Evolutionary conservation across 345 rosid species (phyloP), one percentile per base, ranked within the genome.

Genomic region (Gossypium sturtianum): DNA sequence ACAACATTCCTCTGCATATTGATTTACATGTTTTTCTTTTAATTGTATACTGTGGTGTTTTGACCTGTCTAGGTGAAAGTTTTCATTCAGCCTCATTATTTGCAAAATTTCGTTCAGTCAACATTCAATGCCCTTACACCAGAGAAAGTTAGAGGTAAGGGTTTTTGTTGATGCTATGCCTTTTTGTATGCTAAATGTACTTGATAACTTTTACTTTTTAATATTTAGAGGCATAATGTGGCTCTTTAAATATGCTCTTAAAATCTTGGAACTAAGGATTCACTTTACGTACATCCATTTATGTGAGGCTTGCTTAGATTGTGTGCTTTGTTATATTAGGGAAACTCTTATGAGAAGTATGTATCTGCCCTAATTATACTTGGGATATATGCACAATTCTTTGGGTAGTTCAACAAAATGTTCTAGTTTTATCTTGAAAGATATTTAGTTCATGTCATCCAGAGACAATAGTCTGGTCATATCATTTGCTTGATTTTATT

Each of bases 31-130:
- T 44, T 65, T 64, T 34, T 34, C 38, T 51, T 59, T 15, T 66
- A 3, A 66, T 65, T 58, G 43, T 60, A 53, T 15, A 2, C 47
- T 27, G 7, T 54, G 47, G 49, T 73, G 62, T 15, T 52, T 56
- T 66, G 73, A 38, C 11, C 54, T 77, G 62, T 84, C 66, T 86
- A 93, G 98, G 99, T 95, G 84, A 95, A 93, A 80, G 99, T 91
- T 70, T 95, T 95, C 76, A 76, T 29, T 75, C 97, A 93, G 73
- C 97, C 95, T 51, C 83, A 91, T 87, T 96, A 93, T 82, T 78
- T 93, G 65, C 80, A 90, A 25, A 96, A 93, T 76, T 93, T 95
- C 82, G 98, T 95, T 52, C 97, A 95, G 74, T 76, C 97, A 54
- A 90, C 99, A 54, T 93, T 95, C 79, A 83, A 89, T 88, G 98